Percentiles rank a stretch among this genome's conserved stretches.
These are phyloP conservation scores for Podospora appendiculata DNA, from an alignment of 495 filamentous ascomycete genomes.

Conservation along the genomic window DNA sequence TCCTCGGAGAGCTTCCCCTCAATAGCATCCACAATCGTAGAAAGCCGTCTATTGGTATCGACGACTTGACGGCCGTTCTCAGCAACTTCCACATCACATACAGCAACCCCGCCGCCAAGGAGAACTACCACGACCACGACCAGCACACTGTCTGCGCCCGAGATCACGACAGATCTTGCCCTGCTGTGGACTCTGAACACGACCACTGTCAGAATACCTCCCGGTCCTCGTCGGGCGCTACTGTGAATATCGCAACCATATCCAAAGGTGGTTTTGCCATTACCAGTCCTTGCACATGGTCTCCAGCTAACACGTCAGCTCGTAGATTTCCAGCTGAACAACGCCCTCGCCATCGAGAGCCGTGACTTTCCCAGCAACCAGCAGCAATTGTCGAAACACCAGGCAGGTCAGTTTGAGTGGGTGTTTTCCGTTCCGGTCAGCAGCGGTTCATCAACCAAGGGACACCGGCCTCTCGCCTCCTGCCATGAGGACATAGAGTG, in stretches of 20 bases:
- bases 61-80: constrained; percentile 22
- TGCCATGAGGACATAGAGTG: constrained; percentile 10
- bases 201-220: no score
- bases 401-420: constrained; percentile 44
- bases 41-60: constrained; percentile 10
- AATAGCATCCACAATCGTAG: constrained; percentile 22
- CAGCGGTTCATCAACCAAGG: constrained; percentile 1
- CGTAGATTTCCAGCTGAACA: constrained; percentile 4
- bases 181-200: no score
- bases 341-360: constrained; percentile 25
- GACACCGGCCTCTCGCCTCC: constrained; percentile 5
- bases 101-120: constrained; percentile 10
- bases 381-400: constrained; percentile 39
- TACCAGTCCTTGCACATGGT: no score
- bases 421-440: constrained; percentile 19
- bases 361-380: constrained; percentile 24
- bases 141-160: no score
- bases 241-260: background rate
- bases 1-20: constrained; percentile 26
- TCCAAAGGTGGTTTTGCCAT: background rate
- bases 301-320: background rate
- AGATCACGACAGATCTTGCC: no score
- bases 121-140: constrained; percentile 3
- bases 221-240: no score
- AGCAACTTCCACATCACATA: background rate